Evolutionary conservation across 2,329 filamentous ascomycete species (phyloP), one percentile per base, ranked within the genome.

Genomic region (Alternaria brassicicola): DNA sequence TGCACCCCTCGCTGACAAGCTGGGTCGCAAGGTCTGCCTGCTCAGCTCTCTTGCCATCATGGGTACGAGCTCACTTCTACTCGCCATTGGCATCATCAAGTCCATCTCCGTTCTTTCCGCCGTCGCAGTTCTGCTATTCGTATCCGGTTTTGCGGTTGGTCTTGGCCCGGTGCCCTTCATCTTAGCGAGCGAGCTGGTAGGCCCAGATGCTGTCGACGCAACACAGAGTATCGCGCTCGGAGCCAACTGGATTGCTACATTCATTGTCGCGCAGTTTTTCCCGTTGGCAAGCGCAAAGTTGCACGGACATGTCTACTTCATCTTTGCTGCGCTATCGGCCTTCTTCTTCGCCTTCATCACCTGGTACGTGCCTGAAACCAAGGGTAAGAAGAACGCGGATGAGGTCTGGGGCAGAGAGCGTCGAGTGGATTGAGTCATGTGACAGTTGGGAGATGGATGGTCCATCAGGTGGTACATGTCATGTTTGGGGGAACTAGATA

Each of bases 151-250:
- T 68, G 95, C 91, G 0, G 85, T 97, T 13, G 95, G 95, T 0
- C 84, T 99, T 0, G 95, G 95, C 0, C 95, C 95, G 0, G 92
- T 99, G 0, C 95, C 95, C 0, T 99, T 98, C 77, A 96, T 98
- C 65, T 84, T 99, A 45, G 89, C 93, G 0, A 93, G 91, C 1
- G 95, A 98, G 78, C 85, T 98, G 3, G 95, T 98, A 1, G 90
- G 89, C 0, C 89, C 92, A 12, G 92, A 97, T 74, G 95, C 94
- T 0, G 93, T 97, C 0, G 93, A 94, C 1, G 92, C 94, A 0
- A 90, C 92, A 0, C 95, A 99, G 76, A 93, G 90, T 57, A 96
- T 93, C 85, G 91, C 89, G 0, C 79, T 98, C 23, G 92, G 88
- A 1, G 89, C 91, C 13, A 98, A 95, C 76, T 98, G 96, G 83